Evolutionary conservation across 2,329 filamentous ascomycete species (phyloP).

Genomic region (Harringtonia aguacate): DNA sequence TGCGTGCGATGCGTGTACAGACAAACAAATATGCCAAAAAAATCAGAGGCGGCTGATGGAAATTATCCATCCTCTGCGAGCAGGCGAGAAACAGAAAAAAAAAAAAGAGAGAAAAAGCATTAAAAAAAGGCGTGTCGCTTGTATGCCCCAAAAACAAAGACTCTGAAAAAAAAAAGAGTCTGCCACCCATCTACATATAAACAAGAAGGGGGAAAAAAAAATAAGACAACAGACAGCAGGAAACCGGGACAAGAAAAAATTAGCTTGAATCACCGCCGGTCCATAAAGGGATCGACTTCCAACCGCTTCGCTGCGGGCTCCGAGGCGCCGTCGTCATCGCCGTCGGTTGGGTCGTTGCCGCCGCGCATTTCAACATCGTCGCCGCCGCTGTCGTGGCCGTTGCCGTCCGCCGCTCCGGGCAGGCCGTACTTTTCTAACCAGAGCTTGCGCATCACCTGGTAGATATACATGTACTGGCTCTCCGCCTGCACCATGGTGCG

Average conservation of each 20-base stretch:
- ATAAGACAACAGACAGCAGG: not conserved
- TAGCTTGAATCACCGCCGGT: not conserved
- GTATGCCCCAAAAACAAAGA: no score
- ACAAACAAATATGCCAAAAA: no score
- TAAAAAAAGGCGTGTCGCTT: no score
- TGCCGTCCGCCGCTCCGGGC: constrained; percentile 18
- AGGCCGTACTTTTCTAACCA: constrained; percentile 57
- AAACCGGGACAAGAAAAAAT: no score
- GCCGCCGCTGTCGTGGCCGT: constrained; percentile 5
- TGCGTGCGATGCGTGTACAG: no score
- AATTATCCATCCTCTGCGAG: no score
- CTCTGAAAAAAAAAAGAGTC: no score
- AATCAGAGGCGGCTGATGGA: no score
- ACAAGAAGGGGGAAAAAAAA: no score
- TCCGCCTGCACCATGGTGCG: constrained; percentile 94
- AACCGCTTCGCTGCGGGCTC: constrained; percentile 43
- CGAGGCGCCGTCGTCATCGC: constrained; percentile 14
- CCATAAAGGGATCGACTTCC: constrained; percentile 35
- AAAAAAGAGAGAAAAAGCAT: constrained; percentile 5
- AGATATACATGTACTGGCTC: constrained; percentile 76
- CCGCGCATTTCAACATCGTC: not conserved
- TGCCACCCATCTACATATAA: no score
- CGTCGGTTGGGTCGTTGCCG: not conserved
- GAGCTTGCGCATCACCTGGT: constrained; percentile 68
- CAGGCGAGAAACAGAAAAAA: constrained; percentile 8